These are phyloP conservation scores for Penicillium riverlandense DNA, from an alignment of 495 filamentous ascomycete genomes.

Conservation along the genomic window DNA sequence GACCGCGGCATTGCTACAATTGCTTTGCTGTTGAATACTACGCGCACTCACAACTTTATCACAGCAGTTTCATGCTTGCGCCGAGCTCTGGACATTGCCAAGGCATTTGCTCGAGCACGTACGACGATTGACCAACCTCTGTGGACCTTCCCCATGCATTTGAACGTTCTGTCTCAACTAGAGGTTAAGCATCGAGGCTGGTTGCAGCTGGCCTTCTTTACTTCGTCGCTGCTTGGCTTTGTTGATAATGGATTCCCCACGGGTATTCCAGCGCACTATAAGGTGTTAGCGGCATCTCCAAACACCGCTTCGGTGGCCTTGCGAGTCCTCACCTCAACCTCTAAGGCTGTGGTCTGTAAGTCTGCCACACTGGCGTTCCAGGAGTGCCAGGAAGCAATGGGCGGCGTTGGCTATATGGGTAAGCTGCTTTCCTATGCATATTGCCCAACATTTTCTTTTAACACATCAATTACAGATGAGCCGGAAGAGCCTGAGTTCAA, in stretches of 20 bases:
- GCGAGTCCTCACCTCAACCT: conserved; percentile 52
- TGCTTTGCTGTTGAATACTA: conserved; percentile 56
- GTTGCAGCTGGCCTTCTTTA: conserved; percentile 54
- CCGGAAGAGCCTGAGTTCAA: conserved; percentile 45
- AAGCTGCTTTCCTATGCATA: background rate
- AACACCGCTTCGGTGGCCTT: conserved; percentile 38
- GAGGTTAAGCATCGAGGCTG: conserved; percentile 45
- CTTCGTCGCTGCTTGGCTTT: conserved; percentile 48
- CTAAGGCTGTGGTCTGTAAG: conserved; percentile 56
- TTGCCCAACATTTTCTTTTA: background rate
- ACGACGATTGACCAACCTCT: conserved; percentile 41
- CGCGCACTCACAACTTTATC: conserved; percentile 54
- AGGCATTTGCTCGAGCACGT: conserved; percentile 46
- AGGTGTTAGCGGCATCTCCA: conserved; percentile 7
- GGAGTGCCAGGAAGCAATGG: conserved; percentile 60
- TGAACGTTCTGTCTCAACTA: conserved; percentile 50
- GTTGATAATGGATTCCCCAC: conserved; percentile 33
- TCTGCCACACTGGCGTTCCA: conserved; percentile 45
- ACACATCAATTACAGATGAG: conserved; percentile 9
- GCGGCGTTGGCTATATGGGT: conserved; percentile 66
- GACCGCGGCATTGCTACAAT: conserved; percentile 57
- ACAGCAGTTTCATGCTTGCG: conserved; percentile 48
- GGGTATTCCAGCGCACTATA: background rate
- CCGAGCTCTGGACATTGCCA: conserved; percentile 51
- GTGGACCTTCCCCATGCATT: conserved; percentile 47